A percentile compares a stretch with the other conserved stretches of the same genome.
Conservation (phyloP, 2,329 filamentous ascomycete genomes). For the Fusarium xyrophilum region DNA sequence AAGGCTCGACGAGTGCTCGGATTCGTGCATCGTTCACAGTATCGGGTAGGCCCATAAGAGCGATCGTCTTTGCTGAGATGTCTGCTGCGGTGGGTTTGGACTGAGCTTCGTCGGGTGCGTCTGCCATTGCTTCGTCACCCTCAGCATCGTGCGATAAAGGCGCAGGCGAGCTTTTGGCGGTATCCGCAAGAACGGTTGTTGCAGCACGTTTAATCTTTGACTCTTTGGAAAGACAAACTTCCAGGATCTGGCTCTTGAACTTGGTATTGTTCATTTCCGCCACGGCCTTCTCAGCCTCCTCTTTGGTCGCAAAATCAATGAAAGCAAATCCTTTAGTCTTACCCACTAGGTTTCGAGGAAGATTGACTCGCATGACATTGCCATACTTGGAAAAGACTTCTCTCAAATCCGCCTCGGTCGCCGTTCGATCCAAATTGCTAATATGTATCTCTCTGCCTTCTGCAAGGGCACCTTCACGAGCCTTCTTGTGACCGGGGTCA, state of each 20-base stretch:
- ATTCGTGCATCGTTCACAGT: constrained; percentile 91
- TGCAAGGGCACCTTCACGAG: constrained; percentile 78
- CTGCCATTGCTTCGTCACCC: constrained; percentile 50
- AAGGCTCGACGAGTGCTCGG: constrained; percentile 71
- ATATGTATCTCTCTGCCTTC: constrained; percentile 89
- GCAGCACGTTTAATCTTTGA: constrained; percentile 64
- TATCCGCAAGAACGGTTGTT: constrained; percentile 49
- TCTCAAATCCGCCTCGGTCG: constrained; percentile 72
- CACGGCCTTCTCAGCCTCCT: constrained; percentile 71
- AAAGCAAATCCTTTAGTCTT: constrained; percentile 81
- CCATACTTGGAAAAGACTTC: constrained; percentile 79
- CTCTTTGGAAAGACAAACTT: constrained; percentile 67
- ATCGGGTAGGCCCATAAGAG: constrained; percentile 85
- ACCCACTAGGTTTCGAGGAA: constrained; percentile 72
- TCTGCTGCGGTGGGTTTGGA: constrained; percentile 54
- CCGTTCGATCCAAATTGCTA: constrained; percentile 68
- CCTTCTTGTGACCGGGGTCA: constrained; percentile 78
- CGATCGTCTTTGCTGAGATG: constrained; percentile 73
- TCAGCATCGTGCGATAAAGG: constrained; percentile 47
- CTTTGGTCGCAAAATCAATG: constrained; percentile 75
- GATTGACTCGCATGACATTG: constrained; percentile 72
- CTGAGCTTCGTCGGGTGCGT: constrained; percentile 31
- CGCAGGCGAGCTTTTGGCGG: constrained; percentile 46
- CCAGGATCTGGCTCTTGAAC: constrained; percentile 70
- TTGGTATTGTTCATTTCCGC: constrained; percentile 74